Base-by-base conservation (phyloP, 768 basidiomycete species). In the Hericium rajendrae region DNA sequence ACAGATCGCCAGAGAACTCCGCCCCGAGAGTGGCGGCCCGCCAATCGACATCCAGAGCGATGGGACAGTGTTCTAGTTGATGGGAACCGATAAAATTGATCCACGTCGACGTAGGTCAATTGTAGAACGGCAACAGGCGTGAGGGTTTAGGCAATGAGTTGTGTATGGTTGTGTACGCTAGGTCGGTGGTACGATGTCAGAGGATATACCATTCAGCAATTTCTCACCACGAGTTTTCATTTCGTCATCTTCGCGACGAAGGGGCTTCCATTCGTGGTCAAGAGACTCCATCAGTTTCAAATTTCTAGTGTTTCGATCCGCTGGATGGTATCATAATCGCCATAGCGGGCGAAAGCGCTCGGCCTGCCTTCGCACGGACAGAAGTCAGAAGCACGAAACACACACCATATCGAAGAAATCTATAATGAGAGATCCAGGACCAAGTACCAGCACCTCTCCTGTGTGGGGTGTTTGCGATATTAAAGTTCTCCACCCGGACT, bases 1-100 rank as follows among this genome's bases (percentile, higher is more conserved):
- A 4, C 92, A 95, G 71, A 90, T 97, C 40, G 95, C 95, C 3
- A 88, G 84, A 68, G 70, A 76, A 68, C 84, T 81, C 68, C 73
- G 94, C 4, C 87, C 85, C 0, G 73, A 76, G 46, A 84, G 81
- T 0, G 84, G 88, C 6, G 92, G 92, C 0, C 91, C 91, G 0
- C 90, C 90, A 1, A 88, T 93, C 64, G 89, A 90, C 59, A 91
- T 92, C 57, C 78, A 84, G 59, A 91, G 88, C 59, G 90, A 92
- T 59, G 90, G 90, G 2, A 92, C 90, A 1, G 81, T 91, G 4
- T 91, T 91, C 65, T 91, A 62, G 64, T 41, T 40, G 20, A 39
- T 8, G 22, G 52, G 15, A 9, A n/a, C 32, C 50, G 16, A 20
- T 46, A n/a, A n/a, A 18, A 1, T 10, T 46, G 43, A n/a, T 20